phyloP scores from a whole-genome alignment of 192 early-diverging fungal species.

The Podila verticillata region DNA sequence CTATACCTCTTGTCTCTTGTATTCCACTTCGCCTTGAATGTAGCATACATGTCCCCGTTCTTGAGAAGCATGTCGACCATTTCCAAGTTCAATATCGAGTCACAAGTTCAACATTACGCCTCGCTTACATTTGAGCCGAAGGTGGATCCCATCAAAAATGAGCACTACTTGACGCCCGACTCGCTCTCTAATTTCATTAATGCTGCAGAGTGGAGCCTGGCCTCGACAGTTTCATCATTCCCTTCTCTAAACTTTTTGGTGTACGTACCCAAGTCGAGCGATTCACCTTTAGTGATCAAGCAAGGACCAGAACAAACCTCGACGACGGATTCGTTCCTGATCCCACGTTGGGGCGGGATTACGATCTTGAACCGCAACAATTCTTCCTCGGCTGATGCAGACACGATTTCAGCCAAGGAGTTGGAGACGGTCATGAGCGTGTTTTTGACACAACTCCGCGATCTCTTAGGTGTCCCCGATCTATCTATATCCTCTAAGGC shows the following conservation, averaged over 20 bases:
- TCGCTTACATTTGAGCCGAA: constrained; percentile 76
- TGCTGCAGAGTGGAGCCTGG: constrained; percentile 96
- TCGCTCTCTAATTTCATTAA: constrained; percentile 92
- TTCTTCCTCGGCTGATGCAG: constrained; percentile 5
- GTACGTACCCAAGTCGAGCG: constrained; percentile 77
- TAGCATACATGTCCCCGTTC: constrained; percentile 77
- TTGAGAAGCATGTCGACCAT: constrained; percentile 72
- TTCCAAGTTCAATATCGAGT: constrained; percentile 80
- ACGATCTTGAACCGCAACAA: constrained; percentile 72
- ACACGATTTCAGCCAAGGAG: constrained; percentile 56
- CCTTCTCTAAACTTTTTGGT: constrained; percentile 92
- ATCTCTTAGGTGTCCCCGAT: constrained; percentile 82
- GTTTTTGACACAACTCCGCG: constrained; percentile 85
- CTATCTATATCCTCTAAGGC: constrained; percentile 11
- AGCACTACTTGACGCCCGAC: constrained; percentile 70
- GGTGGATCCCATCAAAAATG: constrained; percentile 35
- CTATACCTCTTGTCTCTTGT: no score
- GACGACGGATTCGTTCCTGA: constrained; percentile 82
- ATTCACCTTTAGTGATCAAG: constrained; percentile 78
- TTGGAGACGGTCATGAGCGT: constrained; percentile 80
- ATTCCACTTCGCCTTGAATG: background rate
- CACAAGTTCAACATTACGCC: constrained; percentile 89
- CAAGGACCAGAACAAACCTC: constrained; percentile 58
- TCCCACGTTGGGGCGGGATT: constrained; percentile 97
- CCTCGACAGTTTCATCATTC: constrained; percentile 82